Evolutionary conservation across 345 rosid genomes (phyloP).

Genomic region (Hibiscus tridactylites): DNA sequence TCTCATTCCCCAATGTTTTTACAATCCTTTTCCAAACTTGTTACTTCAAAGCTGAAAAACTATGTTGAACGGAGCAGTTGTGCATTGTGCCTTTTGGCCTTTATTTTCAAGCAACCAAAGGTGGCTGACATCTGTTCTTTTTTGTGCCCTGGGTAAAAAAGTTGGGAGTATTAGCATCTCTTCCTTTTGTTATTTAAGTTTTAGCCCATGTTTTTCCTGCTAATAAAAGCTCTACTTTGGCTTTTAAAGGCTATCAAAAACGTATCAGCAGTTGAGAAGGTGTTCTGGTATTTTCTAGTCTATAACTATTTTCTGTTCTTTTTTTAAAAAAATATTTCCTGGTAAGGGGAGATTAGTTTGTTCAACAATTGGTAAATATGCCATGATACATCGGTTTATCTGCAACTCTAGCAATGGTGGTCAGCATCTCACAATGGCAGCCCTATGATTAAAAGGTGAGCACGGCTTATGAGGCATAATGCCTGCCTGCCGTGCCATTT

Average conservation of each 20-base stretch:
- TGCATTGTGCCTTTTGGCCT: slow-evolving; percentile 38
- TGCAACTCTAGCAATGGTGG: slow-evolving; percentile 93
- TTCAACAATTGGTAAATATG: slow-evolving; percentile 60
- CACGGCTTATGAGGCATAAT: slow-evolving; percentile 76
- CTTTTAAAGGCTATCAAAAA: slow-evolving; percentile 67
- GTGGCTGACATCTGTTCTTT: slow-evolving; percentile 38
- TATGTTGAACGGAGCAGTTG: slow-evolving; percentile 47
- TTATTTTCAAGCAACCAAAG: slow-evolving; percentile 48
- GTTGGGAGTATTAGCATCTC: slow-evolving; percentile 58
- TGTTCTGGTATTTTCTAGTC: slow-evolving; percentile 57
- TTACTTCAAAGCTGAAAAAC: slow-evolving; percentile 40
- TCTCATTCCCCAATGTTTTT: slow-evolving; percentile 20
- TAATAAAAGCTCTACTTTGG: slow-evolving; percentile 56
- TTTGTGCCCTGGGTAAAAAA: slow-evolving; percentile 52
- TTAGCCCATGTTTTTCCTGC: slow-evolving; percentile 38
- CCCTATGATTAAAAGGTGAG: slow-evolving; percentile 89
- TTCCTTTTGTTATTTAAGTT: slow-evolving; percentile 41
- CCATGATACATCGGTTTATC: slow-evolving; percentile 67
- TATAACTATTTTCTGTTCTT: slow-evolving; percentile 26
- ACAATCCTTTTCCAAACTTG: slow-evolving; percentile 35
- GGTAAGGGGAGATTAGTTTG: slow-evolving; percentile 89
- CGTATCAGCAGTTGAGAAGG: slow-evolving; percentile 70
- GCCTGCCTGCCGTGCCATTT: slow-evolving; percentile 89
- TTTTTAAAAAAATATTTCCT: slow-evolving; percentile 50
- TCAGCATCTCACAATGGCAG: slow-evolving; percentile 80